These are phyloP conservation scores for Microcos paniculata DNA, from an alignment of 345 rosid genomes.

Conservation along the genomic window DNA sequence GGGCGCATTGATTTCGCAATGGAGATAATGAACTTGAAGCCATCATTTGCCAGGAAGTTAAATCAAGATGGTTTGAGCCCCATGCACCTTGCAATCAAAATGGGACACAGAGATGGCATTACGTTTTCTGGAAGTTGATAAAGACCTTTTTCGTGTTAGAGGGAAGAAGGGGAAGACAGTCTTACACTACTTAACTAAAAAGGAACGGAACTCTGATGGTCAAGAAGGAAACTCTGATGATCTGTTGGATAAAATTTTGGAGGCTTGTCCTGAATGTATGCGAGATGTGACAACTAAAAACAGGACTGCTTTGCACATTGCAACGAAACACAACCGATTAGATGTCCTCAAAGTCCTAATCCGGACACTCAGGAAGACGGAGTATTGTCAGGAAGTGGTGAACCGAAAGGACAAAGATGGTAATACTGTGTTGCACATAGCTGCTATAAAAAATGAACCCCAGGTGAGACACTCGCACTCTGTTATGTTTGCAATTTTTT, in stretches of 20 bases:
- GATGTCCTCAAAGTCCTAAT: slow-evolving; percentile 19
- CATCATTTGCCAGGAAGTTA: too few species aligned
- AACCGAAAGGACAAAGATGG: too few species aligned
- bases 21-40: too few species aligned
- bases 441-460: too few species aligned
- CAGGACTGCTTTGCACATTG: slow-evolving; percentile 28
- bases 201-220: too few species aligned
- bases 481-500: too few species aligned
- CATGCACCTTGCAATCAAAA: background rate
- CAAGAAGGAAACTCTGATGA: slow-evolving; percentile 2
- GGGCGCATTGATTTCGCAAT: too few species aligned
- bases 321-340: too few species aligned
- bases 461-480: too few species aligned
- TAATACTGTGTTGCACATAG: too few species aligned
- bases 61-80: slow-evolving; percentile 5
- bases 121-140: background rate
- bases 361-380: too few species aligned
- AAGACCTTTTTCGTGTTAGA: background rate
- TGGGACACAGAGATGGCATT: background rate
- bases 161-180: background rate
- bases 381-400: too few species aligned
- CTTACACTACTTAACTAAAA: background rate
- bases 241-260: slow-evolving; percentile 22
- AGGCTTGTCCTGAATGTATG: slow-evolving; percentile 19
- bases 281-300: slow-evolving; percentile 18